These are phyloP conservation scores for Malus sieversii DNA, from an alignment of 306 rosid species.

Conservation along the genomic window DNA sequence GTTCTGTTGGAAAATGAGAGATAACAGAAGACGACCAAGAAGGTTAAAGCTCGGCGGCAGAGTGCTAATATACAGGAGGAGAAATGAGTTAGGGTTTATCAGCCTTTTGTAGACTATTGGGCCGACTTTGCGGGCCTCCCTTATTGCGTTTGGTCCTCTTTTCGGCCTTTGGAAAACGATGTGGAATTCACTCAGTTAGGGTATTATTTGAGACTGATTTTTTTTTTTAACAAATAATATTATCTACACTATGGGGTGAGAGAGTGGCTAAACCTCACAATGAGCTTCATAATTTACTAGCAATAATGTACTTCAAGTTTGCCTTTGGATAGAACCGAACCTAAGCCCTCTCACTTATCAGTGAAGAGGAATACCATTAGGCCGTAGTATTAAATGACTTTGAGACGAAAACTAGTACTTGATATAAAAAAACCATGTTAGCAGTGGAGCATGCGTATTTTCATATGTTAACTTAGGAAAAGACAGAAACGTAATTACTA, in stretches of 20 bases:
- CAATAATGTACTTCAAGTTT: too few relatives aligned
- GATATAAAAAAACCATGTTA: too few relatives aligned
- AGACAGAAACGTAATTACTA: too few relatives aligned
- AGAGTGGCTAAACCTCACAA: accelerated
- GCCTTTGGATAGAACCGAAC: accelerated
- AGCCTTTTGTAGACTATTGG: background rate
- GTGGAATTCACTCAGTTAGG: background rate
- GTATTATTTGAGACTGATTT: too few relatives aligned
- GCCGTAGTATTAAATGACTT: accelerated
- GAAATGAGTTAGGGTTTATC: background rate
- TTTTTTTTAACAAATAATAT: too few relatives aligned
- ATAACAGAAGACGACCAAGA: background rate
- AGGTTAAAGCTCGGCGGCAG: background rate
- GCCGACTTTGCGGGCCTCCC: background rate
- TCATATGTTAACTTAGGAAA: too few relatives aligned
- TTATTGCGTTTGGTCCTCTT: background rate
- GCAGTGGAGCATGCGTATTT: too few relatives aligned
- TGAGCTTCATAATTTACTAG: accelerated
- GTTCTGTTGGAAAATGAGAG: background rate
- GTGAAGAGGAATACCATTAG: accelerated
- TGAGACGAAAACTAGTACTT: too few relatives aligned
- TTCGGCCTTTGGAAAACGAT: background rate
- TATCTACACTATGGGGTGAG: accelerated
- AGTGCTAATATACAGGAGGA: background rate
- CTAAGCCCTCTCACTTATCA: too few relatives aligned